Conservation (phyloP, 257 asterid species). For the Primulina huaijiensis region DNA sequence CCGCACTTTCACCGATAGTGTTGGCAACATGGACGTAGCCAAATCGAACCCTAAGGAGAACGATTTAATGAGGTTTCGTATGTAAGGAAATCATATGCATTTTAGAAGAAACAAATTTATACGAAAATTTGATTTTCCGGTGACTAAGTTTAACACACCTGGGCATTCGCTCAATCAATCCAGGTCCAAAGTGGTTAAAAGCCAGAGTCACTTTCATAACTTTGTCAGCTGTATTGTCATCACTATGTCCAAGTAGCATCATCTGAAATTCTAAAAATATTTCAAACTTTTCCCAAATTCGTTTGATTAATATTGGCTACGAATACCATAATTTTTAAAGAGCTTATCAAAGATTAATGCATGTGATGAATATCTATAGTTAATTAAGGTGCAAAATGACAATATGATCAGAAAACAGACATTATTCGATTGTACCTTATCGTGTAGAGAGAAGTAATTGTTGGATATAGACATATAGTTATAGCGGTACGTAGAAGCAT, state of each 20-base stretch:
- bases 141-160: constrained; percentile 29
- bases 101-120: too few species aligned
- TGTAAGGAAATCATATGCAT: too few species aligned
- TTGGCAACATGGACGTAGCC: constrained; percentile 9
- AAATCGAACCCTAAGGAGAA: too few species aligned
- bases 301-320: too few species aligned
- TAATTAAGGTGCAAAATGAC: too few species aligned
- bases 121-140: too few species aligned
- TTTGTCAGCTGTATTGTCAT: constrained; percentile 46
- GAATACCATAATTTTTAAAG: too few species aligned
- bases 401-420: too few species aligned
- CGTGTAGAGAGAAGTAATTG: constrained; percentile 61
- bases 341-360: too few species aligned
- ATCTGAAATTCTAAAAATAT: constrained; percentile 36
- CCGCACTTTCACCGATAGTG: constrained; percentile 25
- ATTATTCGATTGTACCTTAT: constrained; percentile 38
- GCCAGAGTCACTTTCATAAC: constrained; percentile 62
- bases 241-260: constrained; percentile 71
- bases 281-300: neutral
- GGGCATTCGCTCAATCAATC: constrained; percentile 64
- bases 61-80: too few species aligned
- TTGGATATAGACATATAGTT: constrained; percentile 56
- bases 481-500: constrained; percentile 52
- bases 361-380: too few species aligned
- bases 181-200: constrained; percentile 69